Conservation (phyloP, 768 basidiomycete species). For the Termitomyces sp. region DNA sequence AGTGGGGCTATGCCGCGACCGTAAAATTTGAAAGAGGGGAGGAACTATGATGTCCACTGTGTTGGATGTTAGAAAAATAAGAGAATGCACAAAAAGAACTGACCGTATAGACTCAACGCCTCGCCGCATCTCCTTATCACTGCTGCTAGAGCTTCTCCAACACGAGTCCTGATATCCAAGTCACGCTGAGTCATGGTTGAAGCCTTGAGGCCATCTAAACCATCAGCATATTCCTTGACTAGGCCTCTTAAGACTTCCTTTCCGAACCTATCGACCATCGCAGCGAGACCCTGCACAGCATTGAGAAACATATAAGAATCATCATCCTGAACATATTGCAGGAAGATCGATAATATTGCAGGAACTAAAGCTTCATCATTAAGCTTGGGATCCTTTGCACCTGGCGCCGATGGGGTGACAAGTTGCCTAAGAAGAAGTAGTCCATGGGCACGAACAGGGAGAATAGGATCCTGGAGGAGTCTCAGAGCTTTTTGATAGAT, state of each 20-base stretch:
- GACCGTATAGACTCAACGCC: constrained; percentile 65
- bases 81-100: constrained; percentile 8
- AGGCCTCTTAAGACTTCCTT: constrained; percentile 65
- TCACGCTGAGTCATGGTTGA: constrained; percentile 49
- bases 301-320: constrained; percentile 96
- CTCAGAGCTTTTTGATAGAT: constrained; percentile 85
- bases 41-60: constrained; percentile 71
- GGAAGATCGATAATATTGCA: constrained; percentile 81
- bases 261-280: constrained; percentile 75
- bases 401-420: constrained; percentile 35
- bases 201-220: constrained; percentile 44
- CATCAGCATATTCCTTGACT: constrained; percentile 57
- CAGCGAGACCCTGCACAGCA: constrained; percentile 85
- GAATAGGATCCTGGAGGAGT: constrained; percentile 83
- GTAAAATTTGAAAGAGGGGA: constrained; percentile 57
- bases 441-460: constrained; percentile 94
- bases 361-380: constrained; percentile 64
- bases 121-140: constrained; percentile 72
- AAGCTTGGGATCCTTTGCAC: constrained; percentile 17
- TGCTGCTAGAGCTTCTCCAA: constrained; percentile 82
- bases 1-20: constrained; percentile 57
- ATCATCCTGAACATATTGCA: constrained; percentile 81
- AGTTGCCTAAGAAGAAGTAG: constrained; percentile 77
- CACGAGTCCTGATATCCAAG: constrained; percentile 64
- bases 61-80: constrained; percentile 2